Conservation (phyloP, 2,329 filamentous ascomycete genomes). For the Penicillium sp. region DNA sequence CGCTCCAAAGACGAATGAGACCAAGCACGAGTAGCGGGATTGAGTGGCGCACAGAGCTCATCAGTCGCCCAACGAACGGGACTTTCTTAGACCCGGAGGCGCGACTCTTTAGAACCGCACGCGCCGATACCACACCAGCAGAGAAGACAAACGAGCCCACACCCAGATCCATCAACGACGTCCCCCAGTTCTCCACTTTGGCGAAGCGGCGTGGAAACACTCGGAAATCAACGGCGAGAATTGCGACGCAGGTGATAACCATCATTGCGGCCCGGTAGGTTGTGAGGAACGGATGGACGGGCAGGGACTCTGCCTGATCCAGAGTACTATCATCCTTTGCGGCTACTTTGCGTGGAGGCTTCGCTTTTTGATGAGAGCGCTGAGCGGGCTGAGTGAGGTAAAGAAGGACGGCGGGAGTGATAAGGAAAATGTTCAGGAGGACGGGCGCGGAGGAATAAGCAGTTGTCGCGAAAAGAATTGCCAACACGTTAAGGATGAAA, state of each 20-base stretch:
- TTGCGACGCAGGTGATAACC: conserved; percentile 83
- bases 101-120: conserved; percentile 72
- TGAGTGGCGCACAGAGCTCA: conserved; percentile 73
- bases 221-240: conserved; percentile 94
- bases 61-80: conserved; percentile 58
- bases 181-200: conserved; percentile 99
- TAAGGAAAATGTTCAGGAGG: conserved; percentile 72
- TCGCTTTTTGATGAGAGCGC: conserved; percentile 36
- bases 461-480: conserved; percentile 81
- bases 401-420: conserved; percentile 69
- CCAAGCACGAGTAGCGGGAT: conserved; percentile 80
- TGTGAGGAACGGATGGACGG: conserved; percentile 89
- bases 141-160: conserved; percentile 98
- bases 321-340: conserved; percentile 24
- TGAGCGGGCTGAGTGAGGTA: conserved; percentile 46
- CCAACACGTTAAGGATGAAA: conserved; percentile 82
- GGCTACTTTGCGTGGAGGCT: conserved; percentile 30
- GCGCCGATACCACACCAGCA: conserved; percentile 84
- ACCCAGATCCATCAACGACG: conserved; percentile 97
- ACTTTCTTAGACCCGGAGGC: conserved; percentile 48
- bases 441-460: conserved; percentile 76
- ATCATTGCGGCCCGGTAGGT: conserved; percentile 91
- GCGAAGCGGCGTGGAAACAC: conserved; percentile 93
- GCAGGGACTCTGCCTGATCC: conserved; percentile 56
- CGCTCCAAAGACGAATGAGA: conserved; percentile 76